A percentile compares a stretch with the other conserved stretches of the same genome.
phyloP scores from a whole-genome alignment of 306 rosid genomes.

The Senna tora region DNA sequence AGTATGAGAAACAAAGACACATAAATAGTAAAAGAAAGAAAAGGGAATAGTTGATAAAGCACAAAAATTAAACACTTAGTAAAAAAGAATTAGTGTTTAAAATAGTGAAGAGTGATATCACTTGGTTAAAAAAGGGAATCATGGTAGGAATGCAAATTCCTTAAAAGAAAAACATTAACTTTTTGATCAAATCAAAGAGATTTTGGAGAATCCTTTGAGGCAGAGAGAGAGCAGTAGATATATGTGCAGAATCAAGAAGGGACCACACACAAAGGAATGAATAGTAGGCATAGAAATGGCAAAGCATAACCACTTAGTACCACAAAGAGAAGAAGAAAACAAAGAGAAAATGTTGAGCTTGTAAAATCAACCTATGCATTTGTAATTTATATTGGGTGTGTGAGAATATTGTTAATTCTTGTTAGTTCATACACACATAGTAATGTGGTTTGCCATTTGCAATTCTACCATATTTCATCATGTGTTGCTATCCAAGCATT shows the following conservation, averaged over 20 bases:
- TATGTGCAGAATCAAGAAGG: constrained; percentile 28
- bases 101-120: neutral
- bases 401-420: constrained; percentile 29
- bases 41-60: neutral
- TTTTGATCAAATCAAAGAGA: constrained; percentile 26
- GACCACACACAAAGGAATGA: constrained; percentile 37
- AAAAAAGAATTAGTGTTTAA: no score
- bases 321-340: constrained; percentile 9
- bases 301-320: constrained; percentile 30
- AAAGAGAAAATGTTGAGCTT: neutral
- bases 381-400: constrained; percentile 15
- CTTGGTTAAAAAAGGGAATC: constrained; percentile 32
- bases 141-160: constrained; percentile 41
- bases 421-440: constrained; percentile 13
- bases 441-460: constrained; percentile 6
- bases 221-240: neutral
- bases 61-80: no score
- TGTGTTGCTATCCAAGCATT: constrained; percentile 37
- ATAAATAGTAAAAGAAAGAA: neutral
- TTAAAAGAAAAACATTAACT: constrained; percentile 26
- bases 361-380: neutral
- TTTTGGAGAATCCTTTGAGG: constrained; percentile 29
- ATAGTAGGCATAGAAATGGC: neutral
- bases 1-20: no score
- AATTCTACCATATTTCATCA: constrained; percentile 14